phyloP scores from a whole-genome alignment of 2,329 filamentous ascomycete species.

The Sordariomycetes sp. region DNA sequence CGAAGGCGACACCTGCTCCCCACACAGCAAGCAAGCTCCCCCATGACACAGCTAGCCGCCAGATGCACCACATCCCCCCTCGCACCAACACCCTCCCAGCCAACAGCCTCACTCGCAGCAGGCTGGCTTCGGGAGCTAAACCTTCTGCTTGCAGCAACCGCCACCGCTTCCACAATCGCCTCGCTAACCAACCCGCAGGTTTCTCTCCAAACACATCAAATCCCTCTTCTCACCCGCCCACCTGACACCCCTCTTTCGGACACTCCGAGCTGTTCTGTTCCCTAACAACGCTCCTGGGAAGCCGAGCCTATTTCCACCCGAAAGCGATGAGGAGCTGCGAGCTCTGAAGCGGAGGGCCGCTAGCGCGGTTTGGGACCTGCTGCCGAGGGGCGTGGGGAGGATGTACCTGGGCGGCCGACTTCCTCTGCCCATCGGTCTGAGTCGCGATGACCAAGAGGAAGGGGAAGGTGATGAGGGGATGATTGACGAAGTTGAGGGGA shows the following conservation, averaged over 20 bases:
- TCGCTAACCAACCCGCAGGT: constrained; percentile 29
- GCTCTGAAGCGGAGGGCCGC: constrained; percentile 61
- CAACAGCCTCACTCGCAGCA: no score
- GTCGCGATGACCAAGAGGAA: constrained; percentile 12
- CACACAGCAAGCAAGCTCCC: no score
- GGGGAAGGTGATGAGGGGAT: constrained; percentile 37
- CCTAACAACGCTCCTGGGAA: constrained; percentile 72
- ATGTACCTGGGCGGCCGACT: constrained; percentile 39
- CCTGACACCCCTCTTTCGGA: constrained; percentile 58
- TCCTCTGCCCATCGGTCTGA: constrained; percentile 5
- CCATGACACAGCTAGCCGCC: no score
- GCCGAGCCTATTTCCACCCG: constrained; percentile 50
- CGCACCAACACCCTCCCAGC: no score
- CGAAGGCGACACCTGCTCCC: no score
- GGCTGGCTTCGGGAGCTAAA: no score
- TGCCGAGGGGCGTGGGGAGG: constrained; percentile 36
- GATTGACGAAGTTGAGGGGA: constrained; percentile 49
- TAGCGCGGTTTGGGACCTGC: constrained; percentile 40
- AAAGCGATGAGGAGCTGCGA: constrained; percentile 47
- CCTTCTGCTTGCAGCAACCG: no score
- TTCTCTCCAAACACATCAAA: constrained; percentile 48
- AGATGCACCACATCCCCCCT: no score
- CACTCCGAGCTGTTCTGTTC: constrained; percentile 71
- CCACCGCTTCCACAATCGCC: no score
- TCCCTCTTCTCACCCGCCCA: constrained; percentile 53